Evolutionary conservation across 257 asterid species (phyloP), one percentile per base, ranked within the genome.

Genomic region (Thymus quinquecostatus): DNA sequence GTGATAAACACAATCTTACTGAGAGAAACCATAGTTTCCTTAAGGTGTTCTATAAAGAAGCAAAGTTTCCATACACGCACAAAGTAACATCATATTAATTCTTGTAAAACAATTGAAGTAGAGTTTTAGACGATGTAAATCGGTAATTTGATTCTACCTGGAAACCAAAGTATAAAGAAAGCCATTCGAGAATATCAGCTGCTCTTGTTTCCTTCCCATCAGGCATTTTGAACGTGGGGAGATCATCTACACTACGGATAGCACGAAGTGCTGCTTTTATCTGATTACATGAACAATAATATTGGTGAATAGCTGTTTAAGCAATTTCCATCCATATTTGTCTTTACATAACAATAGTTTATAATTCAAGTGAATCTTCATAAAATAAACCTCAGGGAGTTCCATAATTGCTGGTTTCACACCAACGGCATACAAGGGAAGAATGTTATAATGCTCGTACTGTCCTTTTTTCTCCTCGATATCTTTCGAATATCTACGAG

Each of bases 321-420:
- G n/a, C 3, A 10, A 73, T 60, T 71, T 60, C 60, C 64, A 73
- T 79, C 60, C 70, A 75, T 47, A 43, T 51, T 60, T 29, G 64
- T 66, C 53, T 32, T 10, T 11, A 40, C 33, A 56, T 30, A 34
- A 51, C 59, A 63, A 48, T 40, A 70, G 45, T 49, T 12, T 53
- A 74, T 60, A 75, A 55, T 64, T 61, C 58, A 44, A 27, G 66
- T 43, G 56, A 28, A 77, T 77, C 50, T 61, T 68, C 64, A 32
- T 47, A 61, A 54, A 45, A 76, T 66, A 32, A 82, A 94, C 98
- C 99, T 95, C 99, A 28, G 97, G 90, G 58, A 89, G 92, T 78
- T 92, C 97, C 98, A 95, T 92, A 70, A 95, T 87, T 60, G 88
- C 96, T 14, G 99, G 98, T 75, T 86, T 92, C 78, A 88, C 89